These are phyloP conservation scores for Actinomucor elegans DNA, from an alignment of 371 early-diverging fungal genomes.

Conservation along the genomic window DNA sequence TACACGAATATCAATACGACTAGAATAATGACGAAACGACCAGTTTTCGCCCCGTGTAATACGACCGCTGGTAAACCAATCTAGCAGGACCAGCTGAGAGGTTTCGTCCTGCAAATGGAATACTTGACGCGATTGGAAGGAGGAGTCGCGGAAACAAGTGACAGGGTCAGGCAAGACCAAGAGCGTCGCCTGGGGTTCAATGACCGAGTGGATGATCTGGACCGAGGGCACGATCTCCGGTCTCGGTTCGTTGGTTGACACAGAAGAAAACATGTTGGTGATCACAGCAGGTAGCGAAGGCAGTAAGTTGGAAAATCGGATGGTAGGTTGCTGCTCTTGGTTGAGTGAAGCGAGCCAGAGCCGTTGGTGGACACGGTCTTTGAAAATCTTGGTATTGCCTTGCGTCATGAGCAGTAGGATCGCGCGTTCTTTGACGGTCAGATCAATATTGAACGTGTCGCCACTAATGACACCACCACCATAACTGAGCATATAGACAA, in stretches of 20 bases:
- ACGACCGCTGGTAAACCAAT: slow-evolving; percentile 84
- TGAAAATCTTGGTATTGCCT: slow-evolving; percentile 78
- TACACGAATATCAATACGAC: slow-evolving; percentile 57
- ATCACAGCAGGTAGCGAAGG: slow-evolving; percentile 1
- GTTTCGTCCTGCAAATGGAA: slow-evolving; percentile 42
- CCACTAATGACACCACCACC: slow-evolving; percentile 82
- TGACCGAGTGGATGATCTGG: slow-evolving; percentile 44
- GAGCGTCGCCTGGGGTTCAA: slow-evolving; percentile 45
- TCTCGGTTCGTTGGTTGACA: neutral
- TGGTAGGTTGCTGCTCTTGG: slow-evolving; percentile 9
- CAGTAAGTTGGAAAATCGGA: slow-evolving; percentile 9
- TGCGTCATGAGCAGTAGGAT: slow-evolving; percentile 72
- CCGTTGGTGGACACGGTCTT: slow-evolving; percentile 29
- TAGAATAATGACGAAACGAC: slow-evolving; percentile 67
- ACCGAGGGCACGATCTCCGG: slow-evolving; percentile 21
- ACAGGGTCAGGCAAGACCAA: slow-evolving; percentile 77
- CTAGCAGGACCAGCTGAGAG: slow-evolving; percentile 65
- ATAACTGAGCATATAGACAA: slow-evolving; percentile 63
- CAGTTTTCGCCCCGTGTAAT: slow-evolving; percentile 72
- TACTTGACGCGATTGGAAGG: slow-evolving; percentile 63
- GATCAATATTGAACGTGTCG: slow-evolving; percentile 56
- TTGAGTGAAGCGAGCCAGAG: slow-evolving; percentile 24
- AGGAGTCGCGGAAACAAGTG: slow-evolving; percentile 65
- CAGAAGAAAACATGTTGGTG: neutral
- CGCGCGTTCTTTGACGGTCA: slow-evolving; percentile 44